A percentile compares a stretch with the other conserved stretches of the same genome.
Conservation (phyloP, 2,329 filamentous ascomycete genomes). For the Boeremia exigua region DNA sequence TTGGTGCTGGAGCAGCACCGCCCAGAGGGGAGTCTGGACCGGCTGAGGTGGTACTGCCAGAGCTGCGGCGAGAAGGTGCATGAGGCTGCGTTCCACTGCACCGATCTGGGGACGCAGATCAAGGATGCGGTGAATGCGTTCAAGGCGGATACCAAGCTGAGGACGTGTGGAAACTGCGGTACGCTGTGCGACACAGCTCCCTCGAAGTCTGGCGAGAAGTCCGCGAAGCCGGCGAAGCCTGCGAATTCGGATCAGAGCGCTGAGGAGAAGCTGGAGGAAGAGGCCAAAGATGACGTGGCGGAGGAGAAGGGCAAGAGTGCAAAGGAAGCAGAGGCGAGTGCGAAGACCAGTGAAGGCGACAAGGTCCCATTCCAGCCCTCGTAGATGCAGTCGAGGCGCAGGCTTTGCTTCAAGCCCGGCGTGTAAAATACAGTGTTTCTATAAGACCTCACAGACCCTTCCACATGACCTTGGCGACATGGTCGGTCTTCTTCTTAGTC, state of each 20-base stretch:
- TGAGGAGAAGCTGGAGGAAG: slow-evolving; percentile 8
- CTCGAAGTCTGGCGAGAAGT: slow-evolving; percentile 2
- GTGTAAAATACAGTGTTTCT: slow-evolving; percentile 3
- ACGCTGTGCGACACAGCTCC: slow-evolving; percentile 75
- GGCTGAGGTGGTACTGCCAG: slow-evolving; percentile 89
- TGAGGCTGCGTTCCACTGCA: slow-evolving; percentile 87
- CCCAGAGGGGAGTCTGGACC: slow-evolving; percentile 72
- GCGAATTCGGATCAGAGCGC: neutral
- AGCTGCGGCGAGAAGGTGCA: slow-evolving; percentile 75
- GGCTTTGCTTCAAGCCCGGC: slow-evolving; percentile 25
- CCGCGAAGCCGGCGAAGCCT: neutral
- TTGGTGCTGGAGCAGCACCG: slow-evolving; percentile 88
- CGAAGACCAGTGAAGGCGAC: slow-evolving; percentile 10
- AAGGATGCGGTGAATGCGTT: slow-evolving; percentile 89
- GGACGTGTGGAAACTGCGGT: slow-evolving; percentile 81
- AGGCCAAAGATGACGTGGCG: slow-evolving; percentile 8
- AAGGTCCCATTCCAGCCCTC: slow-evolving; percentile 11
- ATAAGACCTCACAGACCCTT: slow-evolving; percentile 68
- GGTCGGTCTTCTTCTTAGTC: slow-evolving; percentile 90
- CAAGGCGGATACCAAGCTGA: slow-evolving; percentile 69
- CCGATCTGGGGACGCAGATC: slow-evolving; percentile 90
- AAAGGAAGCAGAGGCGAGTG: slow-evolving; percentile 6
- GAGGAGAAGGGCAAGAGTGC: slow-evolving; percentile 8
- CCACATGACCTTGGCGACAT: slow-evolving; percentile 82
- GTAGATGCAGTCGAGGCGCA: neutral